These are phyloP conservation scores for Lactarius sp. DNA, from an alignment of 768 basidiomycete species.

Conservation along the genomic window DNA sequence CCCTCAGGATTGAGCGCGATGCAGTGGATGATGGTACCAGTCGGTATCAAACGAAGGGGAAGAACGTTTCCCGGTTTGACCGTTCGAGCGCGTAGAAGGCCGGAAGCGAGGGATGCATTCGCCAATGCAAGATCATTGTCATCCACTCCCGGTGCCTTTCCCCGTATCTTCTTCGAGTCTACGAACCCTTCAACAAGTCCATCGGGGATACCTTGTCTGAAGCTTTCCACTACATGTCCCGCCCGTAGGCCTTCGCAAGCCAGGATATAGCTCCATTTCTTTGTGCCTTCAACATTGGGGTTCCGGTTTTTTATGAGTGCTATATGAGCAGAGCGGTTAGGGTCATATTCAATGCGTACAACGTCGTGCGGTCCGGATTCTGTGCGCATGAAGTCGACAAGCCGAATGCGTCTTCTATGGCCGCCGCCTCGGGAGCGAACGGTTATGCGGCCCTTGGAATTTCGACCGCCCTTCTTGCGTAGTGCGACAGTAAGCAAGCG, in stretches of 20 bases:
- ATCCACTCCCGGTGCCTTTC: slow-evolving; percentile 26
- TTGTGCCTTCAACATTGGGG: slow-evolving; percentile 44
- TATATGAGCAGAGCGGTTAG: slow-evolving; percentile 89
- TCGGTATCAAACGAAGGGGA: slow-evolving; percentile 84
- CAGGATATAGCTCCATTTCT: slow-evolving; percentile 85
- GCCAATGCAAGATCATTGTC: slow-evolving; percentile 34
- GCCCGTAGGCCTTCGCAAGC: slow-evolving; percentile 87
- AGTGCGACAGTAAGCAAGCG: slow-evolving; percentile 76
- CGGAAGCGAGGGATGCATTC: slow-evolving; percentile 66
- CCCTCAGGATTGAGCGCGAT: slow-evolving; percentile 73
- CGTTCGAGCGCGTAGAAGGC: slow-evolving; percentile 77
- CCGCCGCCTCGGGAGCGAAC: slow-evolving; percentile 90
- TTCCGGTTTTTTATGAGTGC: slow-evolving; percentile 73
- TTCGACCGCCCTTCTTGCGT: slow-evolving; percentile 84
- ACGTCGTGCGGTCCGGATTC: slow-evolving; percentile 83
- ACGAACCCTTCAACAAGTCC: slow-evolving; percentile 54
- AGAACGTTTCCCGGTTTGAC: slow-evolving; percentile 91
- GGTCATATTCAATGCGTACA: slow-evolving; percentile 95
- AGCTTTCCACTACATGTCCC: slow-evolving; percentile 85
- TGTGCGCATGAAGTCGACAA: slow-evolving; percentile 79
- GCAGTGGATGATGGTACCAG: slow-evolving; percentile 87
- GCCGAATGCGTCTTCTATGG: slow-evolving; percentile 78
- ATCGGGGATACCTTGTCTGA: slow-evolving; percentile 73
- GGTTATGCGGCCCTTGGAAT: slow-evolving; percentile 76
- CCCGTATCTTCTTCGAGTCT: slow-evolving; percentile 29